phyloP scores from a whole-genome alignment of 495 filamentous ascomycete species.

The Cetradonia linearis region DNA sequence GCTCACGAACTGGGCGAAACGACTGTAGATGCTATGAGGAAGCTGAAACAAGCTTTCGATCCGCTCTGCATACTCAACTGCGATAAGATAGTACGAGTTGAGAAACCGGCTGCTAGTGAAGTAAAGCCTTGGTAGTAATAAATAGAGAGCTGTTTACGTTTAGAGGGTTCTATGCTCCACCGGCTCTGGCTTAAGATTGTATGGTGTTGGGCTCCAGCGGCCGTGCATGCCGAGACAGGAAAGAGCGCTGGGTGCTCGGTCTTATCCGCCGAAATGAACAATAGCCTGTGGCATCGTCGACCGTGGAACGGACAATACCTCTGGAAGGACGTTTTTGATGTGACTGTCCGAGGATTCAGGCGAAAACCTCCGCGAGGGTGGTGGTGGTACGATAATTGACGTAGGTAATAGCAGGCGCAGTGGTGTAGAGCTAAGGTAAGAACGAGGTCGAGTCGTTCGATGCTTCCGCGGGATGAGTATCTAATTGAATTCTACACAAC shows the following conservation, averaged over 20 bases:
- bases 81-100: constrained; percentile 65
- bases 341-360: background rate
- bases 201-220: background rate
- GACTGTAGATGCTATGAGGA: constrained; percentile 73
- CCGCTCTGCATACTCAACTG: constrained; percentile 69
- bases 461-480: background rate
- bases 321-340: background rate
- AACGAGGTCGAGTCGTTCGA: background rate
- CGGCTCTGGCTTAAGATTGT: background rate
- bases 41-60: constrained; percentile 67
- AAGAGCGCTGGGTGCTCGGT: background rate
- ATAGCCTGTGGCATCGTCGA: background rate
- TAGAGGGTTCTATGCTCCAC: background rate
- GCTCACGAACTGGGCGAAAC: constrained; percentile 59
- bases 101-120: constrained; percentile 27
- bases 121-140: constrained; percentile 20
- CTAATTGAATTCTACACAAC: background rate
- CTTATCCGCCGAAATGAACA: background rate
- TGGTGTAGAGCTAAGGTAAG: background rate
- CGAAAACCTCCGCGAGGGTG: background rate
- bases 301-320: background rate
- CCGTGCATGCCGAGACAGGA: background rate
- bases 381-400: background rate
- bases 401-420: background rate
- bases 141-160: background rate